Conservation (phyloP, 139 green algal species). For the Eudorina sp. region DNA sequence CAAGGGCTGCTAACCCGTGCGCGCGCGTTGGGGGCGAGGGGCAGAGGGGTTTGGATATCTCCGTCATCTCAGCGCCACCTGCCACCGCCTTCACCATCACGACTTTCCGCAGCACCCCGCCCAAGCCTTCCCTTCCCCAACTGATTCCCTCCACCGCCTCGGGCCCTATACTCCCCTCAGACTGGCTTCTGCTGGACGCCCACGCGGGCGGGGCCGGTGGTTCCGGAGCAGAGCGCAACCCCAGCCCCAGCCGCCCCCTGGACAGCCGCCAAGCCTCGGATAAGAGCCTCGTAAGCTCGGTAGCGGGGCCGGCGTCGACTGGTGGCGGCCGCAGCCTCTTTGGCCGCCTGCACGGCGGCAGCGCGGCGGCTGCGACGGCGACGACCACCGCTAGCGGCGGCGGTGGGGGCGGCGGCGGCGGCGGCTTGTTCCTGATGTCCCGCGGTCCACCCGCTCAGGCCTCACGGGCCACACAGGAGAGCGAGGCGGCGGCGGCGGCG, state of each 20-base stretch:
- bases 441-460: background rate
- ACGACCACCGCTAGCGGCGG: too few relatives aligned
- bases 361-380: background rate
- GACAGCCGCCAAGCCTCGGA: background rate
- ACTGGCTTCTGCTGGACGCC: slow-evolving; percentile 40
- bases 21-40: too few relatives aligned
- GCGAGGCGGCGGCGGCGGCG: slow-evolving; percentile 2
- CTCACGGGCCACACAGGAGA: background rate
- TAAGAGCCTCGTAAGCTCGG: background rate
- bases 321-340: background rate
- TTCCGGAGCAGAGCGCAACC: too few relatives aligned
- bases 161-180: too few relatives aligned
- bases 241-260: background rate
- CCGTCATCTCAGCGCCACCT: too few relatives aligned
- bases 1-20: too few relatives aligned
- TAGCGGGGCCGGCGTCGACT: background rate
- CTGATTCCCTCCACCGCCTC: too few relatives aligned
- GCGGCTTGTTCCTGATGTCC: background rate
- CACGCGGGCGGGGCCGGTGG: background rate
- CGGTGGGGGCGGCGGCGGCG: background rate
- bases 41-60: too few relatives aligned
- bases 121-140: too few relatives aligned
- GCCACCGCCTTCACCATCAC: too few relatives aligned
- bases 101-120: too few relatives aligned
- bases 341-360: background rate